phyloP scores from a whole-genome alignment of 305 asterid species.

The Fraxinus floribunda region DNA sequence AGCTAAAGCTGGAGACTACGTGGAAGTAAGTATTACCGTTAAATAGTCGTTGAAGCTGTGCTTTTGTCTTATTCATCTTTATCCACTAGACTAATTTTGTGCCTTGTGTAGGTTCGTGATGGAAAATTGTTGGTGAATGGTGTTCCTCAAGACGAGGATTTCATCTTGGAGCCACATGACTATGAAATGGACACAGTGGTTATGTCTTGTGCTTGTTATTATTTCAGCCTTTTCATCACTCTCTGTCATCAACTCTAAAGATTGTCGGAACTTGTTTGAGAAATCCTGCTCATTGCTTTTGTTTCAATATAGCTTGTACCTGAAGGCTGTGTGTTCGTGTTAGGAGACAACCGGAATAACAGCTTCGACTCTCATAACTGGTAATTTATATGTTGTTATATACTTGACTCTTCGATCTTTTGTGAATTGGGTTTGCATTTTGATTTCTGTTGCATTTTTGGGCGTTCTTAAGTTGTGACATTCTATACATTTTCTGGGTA shows the following conservation, averaged over 20 bases:
- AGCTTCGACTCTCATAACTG: constrained; percentile 53
- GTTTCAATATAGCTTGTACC: constrained; percentile 43
- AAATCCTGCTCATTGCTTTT: not conserved
- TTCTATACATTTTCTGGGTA: not conserved
- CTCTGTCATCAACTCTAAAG: not conserved
- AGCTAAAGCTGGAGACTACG: constrained; percentile 21
- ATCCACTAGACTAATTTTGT: not conserved
- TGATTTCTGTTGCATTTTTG: not conserved
- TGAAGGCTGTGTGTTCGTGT: constrained; percentile 49
- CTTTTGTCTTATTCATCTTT: not conserved
- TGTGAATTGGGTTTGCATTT: not conserved
- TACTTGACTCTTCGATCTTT: not conserved
- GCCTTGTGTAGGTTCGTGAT: constrained; percentile 34
- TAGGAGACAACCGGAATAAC: constrained; percentile 59
- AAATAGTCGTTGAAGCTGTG: not conserved
- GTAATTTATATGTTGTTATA: constrained; percentile 22
- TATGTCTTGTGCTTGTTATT: constrained; percentile 14
- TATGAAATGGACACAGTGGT: constrained; percentile 50
- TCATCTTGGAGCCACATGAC: constrained; percentile 42
- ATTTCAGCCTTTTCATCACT: not conserved
- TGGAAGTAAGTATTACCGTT: constrained; percentile 5
- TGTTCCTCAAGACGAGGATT: constrained; percentile 44
- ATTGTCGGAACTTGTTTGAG: not conserved
- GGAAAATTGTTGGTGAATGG: constrained; percentile 49
- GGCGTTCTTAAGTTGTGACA: not conserved